Evolutionary conservation across 371 early-diverging fungal species (phyloP).

Genomic region (Rhizopus microsporus): DNA sequence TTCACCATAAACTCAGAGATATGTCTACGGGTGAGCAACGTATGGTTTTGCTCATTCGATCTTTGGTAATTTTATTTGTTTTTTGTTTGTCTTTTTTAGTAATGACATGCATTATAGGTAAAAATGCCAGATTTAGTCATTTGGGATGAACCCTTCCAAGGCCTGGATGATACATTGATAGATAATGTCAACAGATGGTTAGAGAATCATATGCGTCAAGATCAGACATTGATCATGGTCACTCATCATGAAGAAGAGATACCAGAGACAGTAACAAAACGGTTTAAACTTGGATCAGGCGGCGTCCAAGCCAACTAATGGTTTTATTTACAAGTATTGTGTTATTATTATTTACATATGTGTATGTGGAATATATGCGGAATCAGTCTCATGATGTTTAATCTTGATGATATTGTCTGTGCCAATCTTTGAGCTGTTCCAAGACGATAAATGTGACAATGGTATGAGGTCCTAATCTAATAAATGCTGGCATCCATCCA

Average conservation of each 20-base stretch:
- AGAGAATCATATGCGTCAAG: conserved; percentile 43
- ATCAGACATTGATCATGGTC: conserved; percentile 60
- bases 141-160: conserved; percentile 69
- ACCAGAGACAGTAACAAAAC: conserved; percentile 40
- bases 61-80: conserved; percentile 34
- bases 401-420: conserved; percentile 14
- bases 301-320: conserved; percentile 21
- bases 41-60: conserved; percentile 52
- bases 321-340: no score
- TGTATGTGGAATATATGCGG: conserved; percentile 8
- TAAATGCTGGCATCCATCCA: conserved; percentile 74
- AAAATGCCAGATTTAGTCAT: conserved; percentile 54
- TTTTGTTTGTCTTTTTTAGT: not conserved
- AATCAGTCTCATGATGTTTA: not conserved
- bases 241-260: conserved; percentile 67
- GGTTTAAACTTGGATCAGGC: conserved; percentile 34
- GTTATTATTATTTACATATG: not conserved
- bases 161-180: conserved; percentile 53
- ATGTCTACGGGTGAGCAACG: conserved; percentile 63
- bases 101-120: conserved; percentile 21
- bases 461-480: conserved; percentile 70
- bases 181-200: conserved; percentile 48
- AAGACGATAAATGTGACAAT: conserved; percentile 69
- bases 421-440: conserved; percentile 57
- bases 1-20: conserved; percentile 31